These are phyloP conservation scores for Vigna hirtella DNA, from an alignment of 306 rosid species.

Conservation along the genomic window DNA sequence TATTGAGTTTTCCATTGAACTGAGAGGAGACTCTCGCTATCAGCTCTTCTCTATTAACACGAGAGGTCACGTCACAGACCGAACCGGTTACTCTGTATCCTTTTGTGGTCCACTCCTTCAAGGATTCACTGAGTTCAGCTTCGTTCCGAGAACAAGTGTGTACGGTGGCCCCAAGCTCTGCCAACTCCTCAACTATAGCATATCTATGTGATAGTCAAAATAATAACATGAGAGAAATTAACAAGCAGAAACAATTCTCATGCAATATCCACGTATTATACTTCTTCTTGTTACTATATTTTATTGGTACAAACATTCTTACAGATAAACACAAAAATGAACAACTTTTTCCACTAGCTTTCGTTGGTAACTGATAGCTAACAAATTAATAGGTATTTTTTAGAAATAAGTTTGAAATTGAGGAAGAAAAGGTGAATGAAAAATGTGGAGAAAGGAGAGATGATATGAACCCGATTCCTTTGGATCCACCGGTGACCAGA, in stretches of 20 bases:
- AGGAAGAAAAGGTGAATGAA: not conserved
- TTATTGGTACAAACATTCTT: not conserved
- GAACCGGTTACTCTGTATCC: conserved; percentile 48
- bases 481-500: conserved; percentile 46
- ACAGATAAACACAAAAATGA: too few species aligned
- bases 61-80: conserved; percentile 39
- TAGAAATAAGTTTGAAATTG: too few species aligned
- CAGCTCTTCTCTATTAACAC: conserved; percentile 36
- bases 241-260: not conserved
- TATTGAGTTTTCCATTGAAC: conserved; percentile 52
- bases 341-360: too few species aligned
- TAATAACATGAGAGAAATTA: not conserved
- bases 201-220: conserved; percentile 20
- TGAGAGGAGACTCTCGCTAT: conserved; percentile 32
- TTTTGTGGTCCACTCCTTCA: conserved; percentile 42
- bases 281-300: conserved; percentile 35
- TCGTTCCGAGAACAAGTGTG: conserved; percentile 50
- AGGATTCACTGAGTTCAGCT: conserved; percentile 41
- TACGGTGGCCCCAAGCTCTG: conserved; percentile 37
- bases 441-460: not conserved
- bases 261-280: not conserved
- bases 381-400: too few species aligned
- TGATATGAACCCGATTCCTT: conserved; percentile 45
- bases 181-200: conserved; percentile 49
- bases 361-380: too few species aligned